Evolutionary conservation across 208 protist species (phyloP).

Genomic region (Zelonia costaricensis): DNA sequence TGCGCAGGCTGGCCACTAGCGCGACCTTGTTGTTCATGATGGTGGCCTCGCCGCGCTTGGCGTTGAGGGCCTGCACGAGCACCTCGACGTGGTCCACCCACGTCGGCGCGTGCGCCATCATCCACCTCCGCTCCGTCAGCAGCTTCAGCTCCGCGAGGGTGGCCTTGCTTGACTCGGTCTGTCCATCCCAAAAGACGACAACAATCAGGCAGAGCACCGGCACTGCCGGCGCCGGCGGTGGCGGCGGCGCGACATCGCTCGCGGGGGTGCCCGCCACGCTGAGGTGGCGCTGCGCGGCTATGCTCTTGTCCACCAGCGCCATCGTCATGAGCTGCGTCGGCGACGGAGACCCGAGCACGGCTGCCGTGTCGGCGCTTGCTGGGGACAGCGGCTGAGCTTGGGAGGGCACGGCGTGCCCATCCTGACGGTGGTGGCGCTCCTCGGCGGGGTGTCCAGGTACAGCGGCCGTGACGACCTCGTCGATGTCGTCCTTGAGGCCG

Average conservation of each 20-base stretch:
- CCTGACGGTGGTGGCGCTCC: background rate
- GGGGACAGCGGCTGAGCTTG: too few species aligned
- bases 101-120: background rate
- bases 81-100: conserved; percentile 48
- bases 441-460: background rate
- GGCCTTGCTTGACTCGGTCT: conserved; percentile 49
- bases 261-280: background rate
- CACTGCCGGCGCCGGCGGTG: background rate
- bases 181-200: conserved; percentile 76
- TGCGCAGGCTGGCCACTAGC: conserved; percentile 58
- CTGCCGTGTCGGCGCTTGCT: too few species aligned
- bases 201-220: conserved; percentile 51
- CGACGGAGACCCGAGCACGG: background rate
- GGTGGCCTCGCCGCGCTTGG: conserved; percentile 67
- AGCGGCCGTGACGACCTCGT: conserved; percentile 7
- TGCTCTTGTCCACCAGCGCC: conserved; percentile 1
- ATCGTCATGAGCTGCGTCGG: conserved; percentile 5
- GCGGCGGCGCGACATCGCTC: background rate
- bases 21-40: conserved; percentile 61
- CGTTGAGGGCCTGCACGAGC: conserved; percentile 80
- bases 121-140: conserved; percentile 36
- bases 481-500: conserved; percentile 17
- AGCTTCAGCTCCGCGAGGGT: conserved; percentile 62
- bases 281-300: background rate
- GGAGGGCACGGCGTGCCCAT: background rate